Conservation (phyloP, 2,329 filamentous ascomycete genomes). For the Colletotrichum scovillei region DNA sequence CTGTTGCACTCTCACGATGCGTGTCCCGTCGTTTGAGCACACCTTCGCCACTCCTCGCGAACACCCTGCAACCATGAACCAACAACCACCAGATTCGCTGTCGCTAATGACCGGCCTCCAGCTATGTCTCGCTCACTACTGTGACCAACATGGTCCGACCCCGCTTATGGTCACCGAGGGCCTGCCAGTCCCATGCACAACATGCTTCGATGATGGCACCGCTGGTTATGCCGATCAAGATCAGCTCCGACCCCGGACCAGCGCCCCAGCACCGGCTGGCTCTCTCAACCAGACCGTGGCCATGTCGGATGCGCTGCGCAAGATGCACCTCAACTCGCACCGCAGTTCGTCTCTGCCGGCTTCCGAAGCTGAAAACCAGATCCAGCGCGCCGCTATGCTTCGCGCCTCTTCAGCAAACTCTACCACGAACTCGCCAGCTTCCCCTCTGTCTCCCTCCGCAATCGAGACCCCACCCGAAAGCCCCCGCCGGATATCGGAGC, state of each 20-base stretch:
- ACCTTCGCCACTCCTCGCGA: slow-evolving; percentile 22
- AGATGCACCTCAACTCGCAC: slow-evolving; percentile 55
- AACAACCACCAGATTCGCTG: slow-evolving; percentile 28
- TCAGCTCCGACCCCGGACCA: slow-evolving; percentile 52
- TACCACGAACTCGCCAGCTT: slow-evolving; percentile 44
- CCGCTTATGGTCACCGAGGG: slow-evolving; percentile 78
- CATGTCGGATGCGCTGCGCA: slow-evolving; percentile 60
- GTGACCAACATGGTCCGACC: slow-evolving; percentile 76
- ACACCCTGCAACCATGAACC: slow-evolving; percentile 22
- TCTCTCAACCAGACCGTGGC: slow-evolving; percentile 43
- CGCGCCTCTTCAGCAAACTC: slow-evolving; percentile 50
- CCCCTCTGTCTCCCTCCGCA: slow-evolving; percentile 49
- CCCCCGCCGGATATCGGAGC: slow-evolving; percentile 56
- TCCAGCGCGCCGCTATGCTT: slow-evolving; percentile 54
- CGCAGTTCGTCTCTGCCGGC: slow-evolving; percentile 56
- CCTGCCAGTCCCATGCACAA: slow-evolving; percentile 68
- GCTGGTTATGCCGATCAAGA: slow-evolving; percentile 43
- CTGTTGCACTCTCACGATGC: slow-evolving; percentile 24
- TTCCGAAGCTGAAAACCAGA: slow-evolving; percentile 57
- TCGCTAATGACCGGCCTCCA: slow-evolving; percentile 52
- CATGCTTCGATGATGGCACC: slow-evolving; percentile 64
- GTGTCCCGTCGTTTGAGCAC: slow-evolving; percentile 34
- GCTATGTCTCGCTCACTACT: slow-evolving; percentile 78
- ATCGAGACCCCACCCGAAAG: slow-evolving; percentile 70
- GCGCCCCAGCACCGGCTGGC: slow-evolving; percentile 46